These are phyloP conservation scores for Paraglomus brasilianum DNA, from an alignment of 192 early-diverging fungal species.

Conservation along the genomic window DNA sequence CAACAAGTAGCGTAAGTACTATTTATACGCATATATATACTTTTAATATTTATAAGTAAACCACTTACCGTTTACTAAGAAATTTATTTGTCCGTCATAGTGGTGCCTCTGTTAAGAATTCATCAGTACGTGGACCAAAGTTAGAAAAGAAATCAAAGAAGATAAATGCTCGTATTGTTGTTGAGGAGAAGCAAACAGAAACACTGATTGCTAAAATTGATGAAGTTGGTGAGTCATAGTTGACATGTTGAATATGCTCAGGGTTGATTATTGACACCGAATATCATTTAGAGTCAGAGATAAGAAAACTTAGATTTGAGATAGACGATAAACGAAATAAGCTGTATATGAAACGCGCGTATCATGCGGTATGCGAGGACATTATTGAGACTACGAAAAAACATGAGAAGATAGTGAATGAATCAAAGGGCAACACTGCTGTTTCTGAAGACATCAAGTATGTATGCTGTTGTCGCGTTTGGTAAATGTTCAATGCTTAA, in stretches of 20 bases:
- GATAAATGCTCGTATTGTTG: background rate
- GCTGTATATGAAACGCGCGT: constrained; percentile 16
- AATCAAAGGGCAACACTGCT: background rate
- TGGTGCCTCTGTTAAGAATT: too few species aligned
- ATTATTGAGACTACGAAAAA: background rate
- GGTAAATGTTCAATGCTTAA: too few species aligned
- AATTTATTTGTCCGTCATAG: too few species aligned
- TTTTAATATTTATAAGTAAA: too few species aligned
- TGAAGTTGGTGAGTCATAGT: constrained; percentile 16
- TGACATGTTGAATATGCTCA: too few species aligned
- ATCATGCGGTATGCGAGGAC: background rate
- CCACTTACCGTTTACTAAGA: too few species aligned
- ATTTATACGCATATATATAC: too few species aligned
- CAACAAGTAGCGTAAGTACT: background rate
- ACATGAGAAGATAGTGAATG: background rate
- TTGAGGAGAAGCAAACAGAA: constrained; percentile 4
- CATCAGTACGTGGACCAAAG: background rate
- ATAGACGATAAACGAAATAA: constrained; percentile 26
- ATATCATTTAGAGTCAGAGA: background rate
- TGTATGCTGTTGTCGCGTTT: background rate
- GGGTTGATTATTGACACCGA: too few species aligned
- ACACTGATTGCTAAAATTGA: constrained; percentile 6
- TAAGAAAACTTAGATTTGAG: background rate
- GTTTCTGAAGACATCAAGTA: constrained; percentile 8
- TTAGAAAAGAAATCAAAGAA: constrained; percentile 20